Conservation (phyloP, 2,329 filamentous ascomycete species). For the Exophiala calicioides region DNA sequence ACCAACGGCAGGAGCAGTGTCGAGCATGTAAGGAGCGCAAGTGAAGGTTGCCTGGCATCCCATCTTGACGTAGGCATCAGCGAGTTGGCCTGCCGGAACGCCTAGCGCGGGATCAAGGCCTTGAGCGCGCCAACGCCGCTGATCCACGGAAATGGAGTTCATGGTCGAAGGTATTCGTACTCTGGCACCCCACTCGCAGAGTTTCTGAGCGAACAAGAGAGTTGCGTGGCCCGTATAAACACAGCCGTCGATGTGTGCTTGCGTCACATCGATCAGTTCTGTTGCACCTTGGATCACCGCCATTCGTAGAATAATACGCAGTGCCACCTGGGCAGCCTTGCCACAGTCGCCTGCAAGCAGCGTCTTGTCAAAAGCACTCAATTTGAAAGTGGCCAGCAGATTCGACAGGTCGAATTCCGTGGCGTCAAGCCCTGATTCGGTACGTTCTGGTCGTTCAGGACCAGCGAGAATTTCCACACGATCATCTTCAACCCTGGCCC, state of each 20-base stretch:
- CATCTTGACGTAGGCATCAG: slow-evolving; percentile 43
- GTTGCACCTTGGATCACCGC: slow-evolving; percentile 40
- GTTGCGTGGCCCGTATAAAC: slow-evolving; percentile 46
- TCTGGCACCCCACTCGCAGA: slow-evolving; percentile 39
- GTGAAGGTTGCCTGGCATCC: slow-evolving; percentile 47
- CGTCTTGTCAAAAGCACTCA: slow-evolving; percentile 30
- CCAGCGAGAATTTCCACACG: too few relatives aligned
- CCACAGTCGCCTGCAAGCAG: slow-evolving; percentile 38
- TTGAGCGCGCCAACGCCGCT: slow-evolving; percentile 42
- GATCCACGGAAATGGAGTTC: slow-evolving; percentile 49
- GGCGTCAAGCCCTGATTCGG: too few relatives aligned
- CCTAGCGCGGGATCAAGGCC: slow-evolving; percentile 39
- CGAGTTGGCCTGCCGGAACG: slow-evolving; percentile 38
- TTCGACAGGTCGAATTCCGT: too few relatives aligned
- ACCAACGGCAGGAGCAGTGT: slow-evolving; percentile 37
- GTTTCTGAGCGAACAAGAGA: slow-evolving; percentile 40
- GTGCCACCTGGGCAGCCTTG: slow-evolving; percentile 39
- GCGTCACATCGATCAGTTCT: slow-evolving; percentile 41
- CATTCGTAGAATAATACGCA: slow-evolving; percentile 42
- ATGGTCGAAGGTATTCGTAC: slow-evolving; percentile 44
- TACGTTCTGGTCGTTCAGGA: too few relatives aligned
- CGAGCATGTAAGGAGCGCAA: slow-evolving; percentile 48
- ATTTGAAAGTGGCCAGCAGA: too few relatives aligned
- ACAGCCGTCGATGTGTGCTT: slow-evolving; percentile 49
- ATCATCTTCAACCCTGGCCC: not conserved